Evolutionary conservation across 768 basidiomycete species (phyloP).

Genomic region (Boletus vinaceobasis): DNA sequence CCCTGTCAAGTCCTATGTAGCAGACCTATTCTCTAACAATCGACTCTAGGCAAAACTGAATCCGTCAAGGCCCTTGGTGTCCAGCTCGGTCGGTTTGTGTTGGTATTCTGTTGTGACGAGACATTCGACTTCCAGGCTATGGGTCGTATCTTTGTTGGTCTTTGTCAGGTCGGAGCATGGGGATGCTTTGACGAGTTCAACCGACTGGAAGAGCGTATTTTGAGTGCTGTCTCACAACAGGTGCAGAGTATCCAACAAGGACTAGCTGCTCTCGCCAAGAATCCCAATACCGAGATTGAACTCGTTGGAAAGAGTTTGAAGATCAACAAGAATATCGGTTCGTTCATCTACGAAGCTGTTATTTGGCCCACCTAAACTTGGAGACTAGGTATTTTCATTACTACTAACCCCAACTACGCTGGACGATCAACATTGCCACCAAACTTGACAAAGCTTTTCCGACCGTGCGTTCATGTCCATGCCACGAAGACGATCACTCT

Average conservation of each 20-base stretch:
- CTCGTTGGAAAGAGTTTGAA: slow-evolving; percentile 91
- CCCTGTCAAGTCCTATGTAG: slow-evolving; percentile 6
- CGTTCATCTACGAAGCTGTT: slow-evolving; percentile 2
- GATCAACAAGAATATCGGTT: slow-evolving; percentile 92
- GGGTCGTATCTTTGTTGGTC: slow-evolving; percentile 98
- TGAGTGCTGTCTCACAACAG: slow-evolving; percentile 98
- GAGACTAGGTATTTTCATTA: slow-evolving; percentile 87
- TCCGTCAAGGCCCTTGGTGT: slow-evolving; percentile 98
- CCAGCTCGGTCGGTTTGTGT: slow-evolving; percentile 95
- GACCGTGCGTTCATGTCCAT: slow-evolving; percentile 60
- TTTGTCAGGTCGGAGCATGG: slow-evolving; percentile 99
- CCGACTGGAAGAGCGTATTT: slow-evolving; percentile 94
- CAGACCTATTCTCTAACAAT: slow-evolving; percentile 1
- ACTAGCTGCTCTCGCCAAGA: slow-evolving; percentile 73
- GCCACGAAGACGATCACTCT: background rate
- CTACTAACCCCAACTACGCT: slow-evolving; percentile 98
- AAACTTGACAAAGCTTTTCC: slow-evolving; percentile 88
- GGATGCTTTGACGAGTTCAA: slow-evolving; percentile 99
- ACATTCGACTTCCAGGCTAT: slow-evolving; percentile 99
- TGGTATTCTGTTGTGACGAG: slow-evolving; percentile 99
- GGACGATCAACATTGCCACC: slow-evolving; percentile 90
- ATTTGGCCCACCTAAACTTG: slow-evolving; percentile 5
- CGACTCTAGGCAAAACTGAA: slow-evolving; percentile 83
- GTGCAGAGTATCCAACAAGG: slow-evolving; percentile 99
- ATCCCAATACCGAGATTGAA: slow-evolving; percentile 89